Conservation (phyloP, 495 filamentous ascomycete genomes). For the Cryomyces antarcticus region DNA sequence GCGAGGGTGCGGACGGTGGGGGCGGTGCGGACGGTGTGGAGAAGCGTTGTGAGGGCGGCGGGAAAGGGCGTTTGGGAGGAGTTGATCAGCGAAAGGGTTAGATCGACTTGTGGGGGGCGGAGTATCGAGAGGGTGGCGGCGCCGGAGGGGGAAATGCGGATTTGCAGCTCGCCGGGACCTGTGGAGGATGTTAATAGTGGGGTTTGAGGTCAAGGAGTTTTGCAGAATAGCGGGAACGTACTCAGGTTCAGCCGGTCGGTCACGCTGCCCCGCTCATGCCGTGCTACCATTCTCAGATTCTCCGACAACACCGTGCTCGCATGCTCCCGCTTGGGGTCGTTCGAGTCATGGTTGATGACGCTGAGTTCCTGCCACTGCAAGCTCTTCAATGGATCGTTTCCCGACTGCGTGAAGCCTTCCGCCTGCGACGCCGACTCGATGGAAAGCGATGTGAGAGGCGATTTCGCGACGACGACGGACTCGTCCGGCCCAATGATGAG, state of each 20-base stretch:
- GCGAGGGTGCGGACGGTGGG: conserved; percentile 14
- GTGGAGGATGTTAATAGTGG: not conserved
- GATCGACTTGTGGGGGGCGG: conserved; percentile 16
- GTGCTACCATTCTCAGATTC: conserved; percentile 34
- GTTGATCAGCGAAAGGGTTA: conserved; percentile 10
- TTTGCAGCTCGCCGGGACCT: conserved; percentile 17
- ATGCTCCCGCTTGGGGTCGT: conserved; percentile 22
- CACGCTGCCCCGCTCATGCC: conserved; percentile 15
- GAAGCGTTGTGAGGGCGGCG: conserved; percentile 11
- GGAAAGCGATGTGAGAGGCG: conserved; percentile 36
- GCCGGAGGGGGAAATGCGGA: conserved; percentile 14
- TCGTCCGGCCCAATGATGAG: conserved; percentile 39
- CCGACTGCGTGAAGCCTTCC: conserved; percentile 21
- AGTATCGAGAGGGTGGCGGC: conserved; percentile 13
- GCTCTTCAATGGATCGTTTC: conserved; percentile 11
- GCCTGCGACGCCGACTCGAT: conserved; percentile 37
- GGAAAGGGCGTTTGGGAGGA: conserved; percentile 2
- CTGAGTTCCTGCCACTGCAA: conserved; percentile 27
- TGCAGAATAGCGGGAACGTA: conserved; percentile 1
- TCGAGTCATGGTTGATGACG: conserved; percentile 19
- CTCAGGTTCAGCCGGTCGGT: conserved; percentile 20
- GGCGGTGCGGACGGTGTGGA: conserved; percentile 7
- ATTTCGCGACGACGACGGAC: conserved; percentile 34
- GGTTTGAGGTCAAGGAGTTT: not conserved
- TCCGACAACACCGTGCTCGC: conserved; percentile 44